Base-by-base conservation (phyloP, 2,329 filamentous ascomycete species). In the Colletotrichum falcatum region DNA sequence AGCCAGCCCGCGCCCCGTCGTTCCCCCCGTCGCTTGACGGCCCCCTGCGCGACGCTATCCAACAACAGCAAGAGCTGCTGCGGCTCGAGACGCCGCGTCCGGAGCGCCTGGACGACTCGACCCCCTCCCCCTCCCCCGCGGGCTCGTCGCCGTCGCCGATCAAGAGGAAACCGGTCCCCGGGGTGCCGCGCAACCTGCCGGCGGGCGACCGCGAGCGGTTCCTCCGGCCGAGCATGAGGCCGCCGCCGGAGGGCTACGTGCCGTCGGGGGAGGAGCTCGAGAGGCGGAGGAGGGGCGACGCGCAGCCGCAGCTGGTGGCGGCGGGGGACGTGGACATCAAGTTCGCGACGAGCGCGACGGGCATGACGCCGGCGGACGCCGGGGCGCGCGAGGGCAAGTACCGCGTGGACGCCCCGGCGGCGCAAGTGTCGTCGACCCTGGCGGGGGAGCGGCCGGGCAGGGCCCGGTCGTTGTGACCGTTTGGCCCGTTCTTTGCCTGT, bases 261-360 rank as follows among this genome's bases (percentile, higher is more conserved):
- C 73, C 74, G 9, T 73, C 74, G 51, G 70, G 63, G 59, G 72
- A 60, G n/a, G 75, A 77, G 62, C 42, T 73, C 60, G 70, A 63
- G 70, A 65, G 76, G 59, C 64, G 67, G 37, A 54, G 65, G 54
- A 51, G 75, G 59, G 76, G 76, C 3, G 76, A 77, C 14, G 55
- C 71, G 11, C 75, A 77, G 66, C 74, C 76, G 18, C 76, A 76
- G 66, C 63, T 75, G 2, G 72, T 76, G 4, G 49, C 72, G 51
- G 56, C 67, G 3, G 67, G 60, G 20, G 64, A 69, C 28, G 58
- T 66, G 56, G 71, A 68, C 51, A 33, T 71, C 28, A 73, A 73
- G 61, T 73, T 73, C 37, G 59, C 71, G 26, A 63, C 72, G 46
- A 66, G 60, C 61, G 61, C 59, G 28, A 64, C 67, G 12, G 67